A percentile compares a stretch with the other conserved stretches of the same genome.
Evolutionary conservation across 2,329 filamentous ascomycete species (phyloP).

Genomic region (Alternaria sp.): DNA sequence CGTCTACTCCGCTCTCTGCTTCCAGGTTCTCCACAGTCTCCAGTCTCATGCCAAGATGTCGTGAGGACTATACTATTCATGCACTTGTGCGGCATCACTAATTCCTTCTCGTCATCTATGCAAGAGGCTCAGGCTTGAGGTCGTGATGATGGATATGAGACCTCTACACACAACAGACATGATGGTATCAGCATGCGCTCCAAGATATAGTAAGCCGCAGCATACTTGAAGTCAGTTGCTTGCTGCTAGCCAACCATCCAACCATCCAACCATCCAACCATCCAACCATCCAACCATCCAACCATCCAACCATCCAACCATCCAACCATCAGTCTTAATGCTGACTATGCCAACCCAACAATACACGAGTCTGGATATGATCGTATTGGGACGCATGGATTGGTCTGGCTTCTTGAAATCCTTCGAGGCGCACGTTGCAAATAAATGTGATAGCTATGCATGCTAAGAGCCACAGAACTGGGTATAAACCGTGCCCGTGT

Average conservation of each 20-base stretch:
- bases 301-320: not conserved
- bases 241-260: not conserved
- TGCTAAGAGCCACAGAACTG: not conserved
- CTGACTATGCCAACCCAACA: not conserved
- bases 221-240: not conserved
- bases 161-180: not conserved
- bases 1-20: not conserved
- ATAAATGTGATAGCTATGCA: not conserved
- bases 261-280: not conserved
- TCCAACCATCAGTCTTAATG: not conserved
- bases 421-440: not conserved
- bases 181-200: not conserved
- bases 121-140: not conserved
- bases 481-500: not conserved
- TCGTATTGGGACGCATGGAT: not conserved
- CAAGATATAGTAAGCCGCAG: not conserved
- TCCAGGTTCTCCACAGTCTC: not conserved
- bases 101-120: not conserved
- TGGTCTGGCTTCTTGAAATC: not conserved
- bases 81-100: not conserved
- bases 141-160: not conserved
- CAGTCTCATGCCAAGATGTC: not conserved
- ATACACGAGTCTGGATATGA: not conserved
- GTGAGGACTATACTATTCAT: not conserved
- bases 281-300: not conserved